phyloP scores from a whole-genome alignment of 2,329 filamentous ascomycete genomes.

The Colletotrichum lindemuthianum region DNA sequence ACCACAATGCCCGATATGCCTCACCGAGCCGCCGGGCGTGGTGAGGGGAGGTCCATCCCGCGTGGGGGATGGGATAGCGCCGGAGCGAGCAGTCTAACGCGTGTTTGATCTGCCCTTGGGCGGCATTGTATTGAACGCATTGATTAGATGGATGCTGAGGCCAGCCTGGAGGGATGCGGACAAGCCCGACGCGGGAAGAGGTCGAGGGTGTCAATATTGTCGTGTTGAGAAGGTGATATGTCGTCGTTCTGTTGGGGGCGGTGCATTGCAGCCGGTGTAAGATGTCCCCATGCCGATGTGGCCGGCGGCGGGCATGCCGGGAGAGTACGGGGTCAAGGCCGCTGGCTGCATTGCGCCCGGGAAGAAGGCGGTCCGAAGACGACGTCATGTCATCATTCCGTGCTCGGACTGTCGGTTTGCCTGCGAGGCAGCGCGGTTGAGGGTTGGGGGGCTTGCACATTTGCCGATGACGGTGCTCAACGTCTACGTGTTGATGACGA shows the following conservation, averaged over 20 bases:
- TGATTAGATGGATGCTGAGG: neutral
- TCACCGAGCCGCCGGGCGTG: slow-evolving; percentile 24
- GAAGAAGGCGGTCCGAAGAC: too few species aligned
- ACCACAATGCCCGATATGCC: neutral
- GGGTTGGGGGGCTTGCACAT: too few species aligned
- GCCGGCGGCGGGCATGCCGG: too few species aligned
- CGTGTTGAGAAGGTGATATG: slow-evolving; percentile 17
- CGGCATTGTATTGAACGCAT: neutral
- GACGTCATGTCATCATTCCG: too few species aligned
- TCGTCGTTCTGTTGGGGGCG: neutral
- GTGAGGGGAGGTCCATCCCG: slow-evolving; percentile 19
- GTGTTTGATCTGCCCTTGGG: neutral
- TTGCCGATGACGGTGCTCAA: too few species aligned
- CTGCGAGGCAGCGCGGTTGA: too few species aligned
- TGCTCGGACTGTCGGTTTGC: too few species aligned
- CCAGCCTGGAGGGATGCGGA: neutral
- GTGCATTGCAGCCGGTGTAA: too few species aligned
- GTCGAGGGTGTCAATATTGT: neutral
- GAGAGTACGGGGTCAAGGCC: too few species aligned
- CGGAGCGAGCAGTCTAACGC: neutral
- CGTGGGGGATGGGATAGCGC: slow-evolving; percentile 11
- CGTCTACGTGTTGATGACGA: too few species aligned
- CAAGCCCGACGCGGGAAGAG: slow-evolving; percentile 10
- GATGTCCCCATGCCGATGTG: too few species aligned
- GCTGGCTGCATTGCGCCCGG: too few species aligned